These are phyloP conservation scores for Alternaria triticimaculans DNA, from an alignment of 2,329 filamentous ascomycete species.

Conservation along the genomic window DNA sequence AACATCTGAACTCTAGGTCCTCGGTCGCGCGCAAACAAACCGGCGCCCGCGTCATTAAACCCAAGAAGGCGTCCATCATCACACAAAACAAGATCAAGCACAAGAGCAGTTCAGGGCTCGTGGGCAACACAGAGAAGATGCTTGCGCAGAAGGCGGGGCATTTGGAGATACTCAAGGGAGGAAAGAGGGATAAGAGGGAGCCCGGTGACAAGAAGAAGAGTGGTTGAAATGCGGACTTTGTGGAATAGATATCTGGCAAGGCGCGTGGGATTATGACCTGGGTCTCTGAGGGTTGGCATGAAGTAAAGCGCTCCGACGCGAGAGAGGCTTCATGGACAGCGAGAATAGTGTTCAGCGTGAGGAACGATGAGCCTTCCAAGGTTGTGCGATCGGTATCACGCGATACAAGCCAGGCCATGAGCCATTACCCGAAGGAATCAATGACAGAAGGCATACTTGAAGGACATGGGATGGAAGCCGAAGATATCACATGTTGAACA, in stretches of 20 bases:
- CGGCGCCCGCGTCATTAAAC: conserved; percentile 68
- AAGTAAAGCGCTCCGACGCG: background rate
- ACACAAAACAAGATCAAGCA: conserved; percentile 68
- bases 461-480: background rate
- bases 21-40: conserved; percentile 52
- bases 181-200: conserved; percentile 62
- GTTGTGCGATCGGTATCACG: background rate
- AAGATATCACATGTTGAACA: background rate
- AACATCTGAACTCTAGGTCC: conserved; percentile 4
- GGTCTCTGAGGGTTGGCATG: background rate
- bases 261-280: background rate
- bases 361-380: background rate
- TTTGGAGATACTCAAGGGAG: conserved; percentile 70
- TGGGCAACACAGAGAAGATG: conserved; percentile 70
- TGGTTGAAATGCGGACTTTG: conserved; percentile 13
- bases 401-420: background rate
- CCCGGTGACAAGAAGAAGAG: conserved; percentile 27
- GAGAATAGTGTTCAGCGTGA: background rate
- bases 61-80: conserved; percentile 68
- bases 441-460: background rate
- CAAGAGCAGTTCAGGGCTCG: conserved; percentile 69
- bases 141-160: conserved; percentile 73
- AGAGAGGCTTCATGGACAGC: background rate
- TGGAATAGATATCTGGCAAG: background rate
- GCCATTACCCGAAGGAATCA: background rate